Percentiles rank a stretch among this genome's conserved stretches.
phyloP scores from a whole-genome alignment of 2,329 filamentous ascomycete genomes.

The Ceratocystis alfenasii region DNA sequence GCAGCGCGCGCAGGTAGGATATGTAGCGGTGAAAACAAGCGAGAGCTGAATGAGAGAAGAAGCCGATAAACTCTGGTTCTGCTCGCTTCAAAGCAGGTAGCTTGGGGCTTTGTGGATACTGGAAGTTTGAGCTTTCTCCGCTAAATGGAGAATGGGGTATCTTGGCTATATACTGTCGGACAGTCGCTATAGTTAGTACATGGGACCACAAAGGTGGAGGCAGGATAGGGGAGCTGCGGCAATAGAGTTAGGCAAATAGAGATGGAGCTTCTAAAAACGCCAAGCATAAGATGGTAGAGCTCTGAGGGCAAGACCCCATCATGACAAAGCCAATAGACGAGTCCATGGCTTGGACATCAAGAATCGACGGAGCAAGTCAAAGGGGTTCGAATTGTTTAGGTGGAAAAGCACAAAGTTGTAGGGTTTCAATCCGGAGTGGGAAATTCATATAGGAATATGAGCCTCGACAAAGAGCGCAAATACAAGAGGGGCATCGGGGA shows the following conservation, averaged over 20 bases:
- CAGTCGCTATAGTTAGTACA: constrained; percentile 2
- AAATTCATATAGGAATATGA: neutral
- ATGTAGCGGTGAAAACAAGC: constrained; percentile 2
- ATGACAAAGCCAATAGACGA: neutral
- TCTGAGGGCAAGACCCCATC: neutral
- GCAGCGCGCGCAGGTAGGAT: neutral
- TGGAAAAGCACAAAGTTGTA: neutral
- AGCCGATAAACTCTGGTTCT: neutral
- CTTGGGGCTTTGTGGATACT: neutral
- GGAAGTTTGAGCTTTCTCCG: neutral
- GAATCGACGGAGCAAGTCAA: neutral
- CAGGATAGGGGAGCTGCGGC: neutral
- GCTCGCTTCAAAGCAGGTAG: neutral
- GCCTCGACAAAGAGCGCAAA: neutral
- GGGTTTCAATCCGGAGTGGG: neutral
- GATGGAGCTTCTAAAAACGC: neutral
- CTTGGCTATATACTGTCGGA: neutral
- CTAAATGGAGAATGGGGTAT: neutral
- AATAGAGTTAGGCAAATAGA: neutral
- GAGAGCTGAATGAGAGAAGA: neutral
- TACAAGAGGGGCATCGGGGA: neutral
- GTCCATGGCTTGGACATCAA: neutral
- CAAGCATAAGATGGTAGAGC: neutral
- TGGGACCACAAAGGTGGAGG: constrained; percentile 1
- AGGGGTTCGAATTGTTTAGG: neutral